Evolutionary conservation across 2,329 filamentous ascomycete genomes (phyloP).

Genomic region (Arthrobotrys sinensis): DNA sequence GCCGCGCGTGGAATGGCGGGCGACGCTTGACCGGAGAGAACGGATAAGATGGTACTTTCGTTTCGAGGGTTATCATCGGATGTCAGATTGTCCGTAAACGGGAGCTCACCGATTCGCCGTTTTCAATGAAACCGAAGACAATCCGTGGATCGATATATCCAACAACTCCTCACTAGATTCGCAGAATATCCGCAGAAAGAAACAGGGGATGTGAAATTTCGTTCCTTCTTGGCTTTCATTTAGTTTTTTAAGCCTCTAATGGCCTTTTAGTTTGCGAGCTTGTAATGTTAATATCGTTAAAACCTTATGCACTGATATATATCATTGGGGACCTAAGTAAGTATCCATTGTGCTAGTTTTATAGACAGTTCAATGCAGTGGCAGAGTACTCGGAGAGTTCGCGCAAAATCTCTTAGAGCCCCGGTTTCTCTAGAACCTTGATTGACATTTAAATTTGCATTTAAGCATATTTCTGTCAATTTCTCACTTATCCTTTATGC

Average conservation of each 20-base stretch:
- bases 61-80: constrained; percentile 55
- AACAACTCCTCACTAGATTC: background rate
- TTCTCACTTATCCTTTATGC: constrained; percentile 1
- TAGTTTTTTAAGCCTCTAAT: too few relatives aligned
- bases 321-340: too few relatives aligned
- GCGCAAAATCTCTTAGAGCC: constrained; percentile 3
- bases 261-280: too few relatives aligned
- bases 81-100: constrained; percentile 30
- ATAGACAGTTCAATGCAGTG: background rate
- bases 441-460: background rate
- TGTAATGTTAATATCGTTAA: too few relatives aligned
- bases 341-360: background rate
- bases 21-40: constrained; percentile 30
- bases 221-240: too few relatives aligned
- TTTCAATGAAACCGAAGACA: constrained; percentile 25
- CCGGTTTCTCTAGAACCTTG: background rate
- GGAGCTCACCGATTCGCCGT: constrained; percentile 36
- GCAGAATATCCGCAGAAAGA: background rate
- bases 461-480: background rate
- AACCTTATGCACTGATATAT: too few relatives aligned
- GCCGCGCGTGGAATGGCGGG: constrained; percentile 3
- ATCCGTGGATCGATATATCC: constrained; percentile 33
- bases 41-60: constrained; percentile 6
- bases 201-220: too few relatives aligned
- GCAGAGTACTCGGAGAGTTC: background rate